Base-by-base conservation (phyloP, 73 alveolate species). In the Blepharisma stoltei region DNA sequence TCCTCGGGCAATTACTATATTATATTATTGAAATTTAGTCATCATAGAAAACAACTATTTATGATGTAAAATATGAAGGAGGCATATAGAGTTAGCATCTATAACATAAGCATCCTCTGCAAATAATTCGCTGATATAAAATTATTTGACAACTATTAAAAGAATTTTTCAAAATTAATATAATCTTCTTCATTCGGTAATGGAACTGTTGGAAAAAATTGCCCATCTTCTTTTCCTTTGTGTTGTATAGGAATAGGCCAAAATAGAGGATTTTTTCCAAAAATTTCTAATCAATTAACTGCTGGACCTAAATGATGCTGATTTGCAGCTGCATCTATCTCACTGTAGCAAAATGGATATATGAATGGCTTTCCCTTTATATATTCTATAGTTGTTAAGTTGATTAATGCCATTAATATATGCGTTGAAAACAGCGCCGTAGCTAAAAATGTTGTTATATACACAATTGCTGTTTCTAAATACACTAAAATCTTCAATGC, bases 391-490 rank as follows among this genome's bases (percentile, higher is more conserved):
- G 73, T 60, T 18, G 48, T 20, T 9, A 60, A 25, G 23, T 60
- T 60, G n/a, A 25, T 25, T 8, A 11, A n/a, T 8, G 73, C 73
- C 73, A 60, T 60, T 8, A 60, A 60, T 38, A 60, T 14, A 25
- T 60, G 73, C 0, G 73, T 38, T 1, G 23, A 8, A 60, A 60
- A 25, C 14, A 60, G 47, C 2, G 47, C 23, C 2, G 37, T 60
- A 60, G 73, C 73, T 47, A 60, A 25, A 60, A 60, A 1, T 18
- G 73, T 60, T 14, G 73, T 60, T 25, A 60, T 14, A 60, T 14
- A 60, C 37, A 60, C 73, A 60, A 60, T 60, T 11, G 73, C 73
- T 18, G 73, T 60, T 60, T 60, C 73, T 8, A n/a, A 18, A 5
- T 20, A 60, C 48, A 60, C 45, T 18, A 60, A n/a, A 60, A 60